phyloP scores from a whole-genome alignment of 2,329 filamentous ascomycete genomes.

The Dothideomycetes sp. region DNA sequence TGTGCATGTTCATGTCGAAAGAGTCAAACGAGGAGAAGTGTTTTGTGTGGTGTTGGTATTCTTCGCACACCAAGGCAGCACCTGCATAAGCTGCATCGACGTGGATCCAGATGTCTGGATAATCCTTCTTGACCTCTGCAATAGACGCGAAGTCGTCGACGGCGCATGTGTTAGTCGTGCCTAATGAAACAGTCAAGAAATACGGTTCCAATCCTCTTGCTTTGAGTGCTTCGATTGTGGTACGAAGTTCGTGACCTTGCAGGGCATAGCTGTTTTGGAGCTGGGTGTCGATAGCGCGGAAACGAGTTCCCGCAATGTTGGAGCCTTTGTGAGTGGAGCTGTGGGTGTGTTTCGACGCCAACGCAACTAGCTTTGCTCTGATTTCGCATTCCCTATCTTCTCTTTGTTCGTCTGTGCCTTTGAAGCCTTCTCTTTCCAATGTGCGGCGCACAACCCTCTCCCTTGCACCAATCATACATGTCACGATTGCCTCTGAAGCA shows the following conservation, averaged over 20 bases:
- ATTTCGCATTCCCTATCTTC: slow-evolving; percentile 62
- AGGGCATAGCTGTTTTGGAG: slow-evolving; percentile 60
- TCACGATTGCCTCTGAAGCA: slow-evolving; percentile 79
- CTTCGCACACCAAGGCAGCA: slow-evolving; percentile 69
- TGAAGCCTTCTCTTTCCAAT: slow-evolving; percentile 39
- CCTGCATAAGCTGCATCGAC: slow-evolving; percentile 91
- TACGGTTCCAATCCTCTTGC: slow-evolving; percentile 70
- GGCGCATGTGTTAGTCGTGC: slow-evolving; percentile 81
- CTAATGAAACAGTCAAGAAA: slow-evolving; percentile 74
- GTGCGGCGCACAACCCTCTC: slow-evolving; percentile 64
- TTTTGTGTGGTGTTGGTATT: slow-evolving; percentile 61
- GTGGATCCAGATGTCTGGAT: slow-evolving; percentile 73
- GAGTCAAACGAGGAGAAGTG: slow-evolving; percentile 65
- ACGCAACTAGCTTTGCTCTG: slow-evolving; percentile 64
- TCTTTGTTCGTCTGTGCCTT: slow-evolving; percentile 42
- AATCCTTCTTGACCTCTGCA: slow-evolving; percentile 44
- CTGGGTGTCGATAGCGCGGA: slow-evolving; percentile 56
- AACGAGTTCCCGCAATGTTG: slow-evolving; percentile 76
- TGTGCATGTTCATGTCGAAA: slow-evolving; percentile 95
- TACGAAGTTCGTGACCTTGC: slow-evolving; percentile 53
- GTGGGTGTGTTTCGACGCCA: slow-evolving; percentile 73
- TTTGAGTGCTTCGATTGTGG: slow-evolving; percentile 55
- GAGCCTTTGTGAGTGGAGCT: slow-evolving; percentile 82
- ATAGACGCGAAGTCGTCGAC: slow-evolving; percentile 73
- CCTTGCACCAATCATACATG: slow-evolving; percentile 76